Evolutionary conservation across 768 basidiomycete genomes (phyloP), one percentile per base, ranked within the genome.

Genomic region (Kwoniella pini): DNA sequence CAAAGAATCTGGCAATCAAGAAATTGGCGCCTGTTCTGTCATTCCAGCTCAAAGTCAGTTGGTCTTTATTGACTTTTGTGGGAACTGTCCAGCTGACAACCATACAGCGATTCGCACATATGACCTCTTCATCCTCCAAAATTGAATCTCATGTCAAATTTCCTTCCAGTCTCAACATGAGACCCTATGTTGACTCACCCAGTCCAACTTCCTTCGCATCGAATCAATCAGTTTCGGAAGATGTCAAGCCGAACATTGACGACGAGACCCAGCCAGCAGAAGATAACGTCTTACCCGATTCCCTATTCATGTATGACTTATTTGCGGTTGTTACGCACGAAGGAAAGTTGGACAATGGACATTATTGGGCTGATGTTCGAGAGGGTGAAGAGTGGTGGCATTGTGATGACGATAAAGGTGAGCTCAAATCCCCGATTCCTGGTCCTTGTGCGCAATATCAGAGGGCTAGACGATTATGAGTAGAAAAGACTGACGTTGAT

Each of bases 321-420:
- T 91, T 93, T 70, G 88, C 90, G 24, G 91, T 96, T 38, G 88
- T 98, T 60, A 92, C 90, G 67, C 93, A 97, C 76, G 91, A 96
- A 77, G 94, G 94, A 4, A 88, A 89, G 76, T 85, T 96, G 71
- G 88, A 94, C 76, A 95, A 91, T 56, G 95, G 94, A 0, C 95
- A 98, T 71, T 98, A 96, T 78, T 91, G 86, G 69, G 84, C 87
- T 57, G 88, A 95, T 70, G 91, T 92, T 80, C 88, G 90, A 65
- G 62, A 87, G 80, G 40, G 54, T 0, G 60, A 63, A 28, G 75
- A 94, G 87, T 97, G 91, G 91, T 95, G 89, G 79, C 87, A 87
- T 22, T 92, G 91, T 77, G 92, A 96, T 76, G 93, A 96, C 72
- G 92, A 94, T 70, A 95, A 90, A 54, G 67, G 89, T 90, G 69